phyloP scores from a whole-genome alignment of 768 basidiomycete genomes.

The Calocybe cyanea region DNA sequence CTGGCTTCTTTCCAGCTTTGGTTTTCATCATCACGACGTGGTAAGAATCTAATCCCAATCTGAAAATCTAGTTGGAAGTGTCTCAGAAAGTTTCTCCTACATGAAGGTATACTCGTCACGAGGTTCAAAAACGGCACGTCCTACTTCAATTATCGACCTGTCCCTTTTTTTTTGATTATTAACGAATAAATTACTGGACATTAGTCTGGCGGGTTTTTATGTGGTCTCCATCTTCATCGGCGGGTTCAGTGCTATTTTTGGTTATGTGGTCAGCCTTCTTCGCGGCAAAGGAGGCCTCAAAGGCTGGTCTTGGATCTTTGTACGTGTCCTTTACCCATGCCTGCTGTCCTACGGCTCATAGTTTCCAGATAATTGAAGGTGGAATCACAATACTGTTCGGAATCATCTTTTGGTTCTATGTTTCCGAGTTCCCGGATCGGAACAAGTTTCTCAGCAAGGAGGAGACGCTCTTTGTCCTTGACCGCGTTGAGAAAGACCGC shows the following conservation, averaged over 20 bases:
- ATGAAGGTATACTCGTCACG: constrained; percentile 45
- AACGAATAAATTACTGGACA: neutral
- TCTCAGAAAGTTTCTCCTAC: neutral
- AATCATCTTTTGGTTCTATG: constrained; percentile 38
- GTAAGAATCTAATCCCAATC: constrained; percentile 20
- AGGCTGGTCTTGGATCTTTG: constrained; percentile 56
- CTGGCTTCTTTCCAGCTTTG: constrained; percentile 48
- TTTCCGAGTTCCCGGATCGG: constrained; percentile 46
- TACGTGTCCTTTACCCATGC: constrained; percentile 20
- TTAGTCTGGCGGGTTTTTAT: constrained; percentile 46
- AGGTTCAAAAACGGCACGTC: constrained; percentile 46
- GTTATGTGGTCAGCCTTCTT: constrained; percentile 39
- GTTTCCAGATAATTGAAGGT: constrained; percentile 44
- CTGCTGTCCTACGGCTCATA: neutral
- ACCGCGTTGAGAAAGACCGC: constrained; percentile 45
- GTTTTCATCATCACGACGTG: constrained; percentile 49
- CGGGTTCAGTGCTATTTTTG: constrained; percentile 47
- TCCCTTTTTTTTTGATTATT: too few species aligned
- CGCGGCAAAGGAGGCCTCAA: constrained; percentile 36
- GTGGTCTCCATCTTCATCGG: constrained; percentile 37
- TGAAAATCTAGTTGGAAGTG: neutral
- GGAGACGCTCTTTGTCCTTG: constrained; percentile 38
- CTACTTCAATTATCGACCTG: neutral
- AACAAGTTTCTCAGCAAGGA: constrained; percentile 40
- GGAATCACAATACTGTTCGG: constrained; percentile 42